Base-by-base conservation (phyloP, 2,329 filamentous ascomycete genomes). In the Xylariaceae sp. region DNA sequence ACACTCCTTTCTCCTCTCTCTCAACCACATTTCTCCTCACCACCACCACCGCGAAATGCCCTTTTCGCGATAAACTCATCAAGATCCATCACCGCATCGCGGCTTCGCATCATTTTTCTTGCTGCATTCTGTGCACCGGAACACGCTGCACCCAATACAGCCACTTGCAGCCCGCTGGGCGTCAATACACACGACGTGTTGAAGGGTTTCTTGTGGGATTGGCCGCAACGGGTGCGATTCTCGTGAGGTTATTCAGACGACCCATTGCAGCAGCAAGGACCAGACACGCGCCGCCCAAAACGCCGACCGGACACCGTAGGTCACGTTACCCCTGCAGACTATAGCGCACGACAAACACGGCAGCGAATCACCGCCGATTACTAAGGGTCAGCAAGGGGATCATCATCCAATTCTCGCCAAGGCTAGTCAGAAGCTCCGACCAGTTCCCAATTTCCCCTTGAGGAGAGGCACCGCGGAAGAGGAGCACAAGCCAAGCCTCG, bases 21-120 rank as follows among this genome's bases (percentile, higher is more conserved):
- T 58, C 55, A 56, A 52, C 58, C 55, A 58, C 60, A 53, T 33
- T 47, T 48, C 55, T 52, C 59, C 58, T 59, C 63, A 57, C 57
- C 56, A 57, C 55, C 54, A 58, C 48, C 54, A 59, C 60, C 61
- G 62, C 42, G 61, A 62, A 59, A 60, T 66, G 61, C 56, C 48
- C 55, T 58, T 62, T 56, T 60, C 51, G 61, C 59, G 57, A 62
- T 63, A 58, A 58, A 58, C 62, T 60, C 64, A 66, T 66, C 65
- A 62, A 66, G 61, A 66, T 64, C 60, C 65, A 69, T 64, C 59
- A 66, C 59, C 62, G 56, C 60, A 60, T 60, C 55, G 48, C 47
- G 50, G 48, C 59, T 64, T 66, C 65, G 44, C 57, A 62, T 62
- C 62, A 55, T 56, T 53, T 53, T 62, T 52, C 56, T 47, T 44